Evolutionary conservation across 169 alveolate species (phyloP), one percentile per base, ranked within the genome.

Genomic region (Cryptosporidium xiaoi): DNA sequence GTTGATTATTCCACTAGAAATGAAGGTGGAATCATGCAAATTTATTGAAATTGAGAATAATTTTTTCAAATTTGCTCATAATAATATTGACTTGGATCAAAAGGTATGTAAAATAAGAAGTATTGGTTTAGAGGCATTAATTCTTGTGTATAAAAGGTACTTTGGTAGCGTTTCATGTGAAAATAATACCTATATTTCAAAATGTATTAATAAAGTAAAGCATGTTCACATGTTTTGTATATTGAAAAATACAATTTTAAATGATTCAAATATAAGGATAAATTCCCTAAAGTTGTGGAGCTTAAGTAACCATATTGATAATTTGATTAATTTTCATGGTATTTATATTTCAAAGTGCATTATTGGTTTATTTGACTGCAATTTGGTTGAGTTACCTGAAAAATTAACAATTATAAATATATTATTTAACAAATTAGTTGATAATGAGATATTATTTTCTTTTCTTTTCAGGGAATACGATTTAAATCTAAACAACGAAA

Each of bases 341-440:
- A 20, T 69, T 34, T 69, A 51, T 29, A 69, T 69, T 15, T 69
- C 83, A 16, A 69, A 69, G 66, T 69, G 83, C 18, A 55, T 69
- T 34, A 10, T 16, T 24, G 67, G 83, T 2, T 46, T 69, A 34
- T 53, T 69, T n/a, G 83, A 69, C 15, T 51, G 27, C 27, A 50
- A 50, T 5, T 20, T 55, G 18, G n/a, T 69, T 4, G 83, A 51
- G n/a, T n/a, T 15, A 20, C 60, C 65, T 69, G 83, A 69, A 55
- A 69, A 55, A 15, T 50, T 20, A n/a, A 34, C 36, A 53, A 33
- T 69, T 4, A 56, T 69, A 10, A 66, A 33, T 31, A 51, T 64
- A 29, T 24, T 69, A 13, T 69, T 69, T 34, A 31, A 34, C 6
- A 34, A 20, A 15, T 24, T 69, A 4, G 29, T 53, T 4, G 66